These are phyloP conservation scores for Prunus fruticosa DNA, from an alignment of 306 rosid genomes.

Conservation along the genomic window DNA sequence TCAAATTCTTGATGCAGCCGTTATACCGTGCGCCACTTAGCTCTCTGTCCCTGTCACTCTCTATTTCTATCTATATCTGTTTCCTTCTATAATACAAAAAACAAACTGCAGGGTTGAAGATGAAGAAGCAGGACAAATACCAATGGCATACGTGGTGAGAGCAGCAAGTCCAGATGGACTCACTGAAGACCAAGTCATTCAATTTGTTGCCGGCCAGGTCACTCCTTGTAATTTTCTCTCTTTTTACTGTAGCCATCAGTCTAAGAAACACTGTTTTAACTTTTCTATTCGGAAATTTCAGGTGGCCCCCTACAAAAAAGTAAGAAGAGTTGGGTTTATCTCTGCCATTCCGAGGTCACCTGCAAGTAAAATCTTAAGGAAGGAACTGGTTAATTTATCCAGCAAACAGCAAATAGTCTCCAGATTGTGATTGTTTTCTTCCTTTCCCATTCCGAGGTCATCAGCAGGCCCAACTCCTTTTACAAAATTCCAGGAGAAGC, in stretches of 20 bases:
- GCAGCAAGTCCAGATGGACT: constrained; percentile 42
- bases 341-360: constrained; percentile 71
- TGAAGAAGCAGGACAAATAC: constrained; percentile 83
- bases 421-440: constrained; percentile 43
- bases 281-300: constrained; percentile 28
- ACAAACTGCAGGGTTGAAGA: constrained; percentile 60
- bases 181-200: constrained; percentile 66
- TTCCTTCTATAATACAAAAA: constrained; percentile 7
- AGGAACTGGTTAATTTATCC: constrained; percentile 58
- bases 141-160: constrained; percentile 84
- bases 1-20: constrained; percentile 76
- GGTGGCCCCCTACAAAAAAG: constrained; percentile 94
- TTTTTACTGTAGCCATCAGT: not conserved
- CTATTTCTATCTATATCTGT: constrained; percentile 3
- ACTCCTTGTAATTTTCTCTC: not conserved
- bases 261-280: not conserved
- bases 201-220: constrained; percentile 80
- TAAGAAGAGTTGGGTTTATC: constrained; percentile 65
- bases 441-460: not conserved
- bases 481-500: not conserved
- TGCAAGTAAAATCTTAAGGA: constrained; percentile 91
- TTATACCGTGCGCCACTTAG: constrained; percentile 62
- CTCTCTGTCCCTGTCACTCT: constrained; percentile 12
- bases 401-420: constrained; percentile 45
- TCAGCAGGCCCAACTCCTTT: not conserved